These are phyloP conservation scores for Cryphonectria naterciae DNA, from an alignment of 2,329 filamentous ascomycete genomes.

Conservation along the genomic window DNA sequence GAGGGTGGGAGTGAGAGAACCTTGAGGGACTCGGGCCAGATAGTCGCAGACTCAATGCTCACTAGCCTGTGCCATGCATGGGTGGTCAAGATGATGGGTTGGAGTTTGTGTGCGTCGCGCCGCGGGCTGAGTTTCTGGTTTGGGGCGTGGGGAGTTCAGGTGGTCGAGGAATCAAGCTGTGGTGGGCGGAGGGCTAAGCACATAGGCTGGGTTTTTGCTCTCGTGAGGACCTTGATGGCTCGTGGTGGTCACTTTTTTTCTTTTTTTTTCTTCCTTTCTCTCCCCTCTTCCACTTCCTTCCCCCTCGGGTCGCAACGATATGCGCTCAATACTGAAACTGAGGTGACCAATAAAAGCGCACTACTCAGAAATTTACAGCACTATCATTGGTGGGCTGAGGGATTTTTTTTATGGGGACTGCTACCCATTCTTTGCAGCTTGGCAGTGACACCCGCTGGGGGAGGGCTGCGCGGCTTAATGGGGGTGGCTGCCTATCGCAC, in stretches of 20 bases:
- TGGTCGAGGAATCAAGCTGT: not conserved
- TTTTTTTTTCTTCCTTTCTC: not conserved
- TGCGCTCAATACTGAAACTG: not conserved
- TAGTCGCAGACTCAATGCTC: not conserved
- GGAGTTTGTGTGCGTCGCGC: not conserved
- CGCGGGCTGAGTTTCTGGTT: not conserved
- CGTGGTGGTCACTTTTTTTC: not conserved
- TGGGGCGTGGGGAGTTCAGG: not conserved
- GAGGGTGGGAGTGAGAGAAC: not conserved
- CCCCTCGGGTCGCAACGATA: not conserved
- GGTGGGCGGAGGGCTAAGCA: conserved; percentile 2
- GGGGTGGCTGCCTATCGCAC: not conserved
- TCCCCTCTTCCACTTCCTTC: not conserved
- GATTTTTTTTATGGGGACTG: not conserved
- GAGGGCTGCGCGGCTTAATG: not conserved
- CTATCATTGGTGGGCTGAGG: not conserved
- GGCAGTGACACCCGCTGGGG: not conserved
- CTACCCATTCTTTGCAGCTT: not conserved
- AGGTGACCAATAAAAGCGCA: not conserved
- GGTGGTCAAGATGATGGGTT: not conserved
- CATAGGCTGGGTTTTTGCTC: not conserved
- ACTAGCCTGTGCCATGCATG: not conserved
- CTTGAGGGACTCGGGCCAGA: conserved; percentile 2
- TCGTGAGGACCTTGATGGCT: conserved; percentile 19
- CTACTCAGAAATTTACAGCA: not conserved